Evolutionary conservation across 257 asterid species (phyloP).

Genomic region (Nicotiana undulata): DNA sequence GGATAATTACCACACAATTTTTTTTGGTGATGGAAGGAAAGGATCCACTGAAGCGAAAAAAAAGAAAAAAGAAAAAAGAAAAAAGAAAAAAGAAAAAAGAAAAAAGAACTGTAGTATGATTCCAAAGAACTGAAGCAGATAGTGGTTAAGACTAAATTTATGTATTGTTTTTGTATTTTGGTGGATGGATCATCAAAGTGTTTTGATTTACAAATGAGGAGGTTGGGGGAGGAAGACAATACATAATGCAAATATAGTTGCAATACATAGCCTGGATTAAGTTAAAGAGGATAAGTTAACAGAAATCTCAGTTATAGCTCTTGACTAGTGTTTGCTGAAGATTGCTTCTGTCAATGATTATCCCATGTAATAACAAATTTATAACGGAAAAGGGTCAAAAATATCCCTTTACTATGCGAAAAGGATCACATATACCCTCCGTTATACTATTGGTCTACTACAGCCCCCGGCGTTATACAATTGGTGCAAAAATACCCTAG

Average conservation of each 20-base stretch:
- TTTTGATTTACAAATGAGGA: neutral
- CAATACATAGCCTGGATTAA: neutral
- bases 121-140: slow-evolving; percentile 1
- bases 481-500: too few species aligned
- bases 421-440: too few species aligned
- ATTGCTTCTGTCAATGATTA: neutral
- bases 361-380: neutral
- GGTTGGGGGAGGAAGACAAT: neutral
- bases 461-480: too few species aligned
- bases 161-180: neutral
- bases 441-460: too few species aligned
- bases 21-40: neutral
- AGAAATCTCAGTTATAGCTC: neutral
- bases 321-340: neutral
- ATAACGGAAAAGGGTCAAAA: too few species aligned
- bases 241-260: neutral
- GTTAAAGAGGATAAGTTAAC: neutral
- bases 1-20: neutral
- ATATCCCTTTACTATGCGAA: too few species aligned
- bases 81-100: neutral
- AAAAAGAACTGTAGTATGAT: neutral
- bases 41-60: neutral
- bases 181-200: neutral
- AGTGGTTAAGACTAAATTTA: neutral
- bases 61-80: too few species aligned